Percentiles rank a stretch among this genome's conserved stretches.
Conservation (phyloP, 352 stramenopile genomes). For the Pythium vanterpoolii region DNA sequence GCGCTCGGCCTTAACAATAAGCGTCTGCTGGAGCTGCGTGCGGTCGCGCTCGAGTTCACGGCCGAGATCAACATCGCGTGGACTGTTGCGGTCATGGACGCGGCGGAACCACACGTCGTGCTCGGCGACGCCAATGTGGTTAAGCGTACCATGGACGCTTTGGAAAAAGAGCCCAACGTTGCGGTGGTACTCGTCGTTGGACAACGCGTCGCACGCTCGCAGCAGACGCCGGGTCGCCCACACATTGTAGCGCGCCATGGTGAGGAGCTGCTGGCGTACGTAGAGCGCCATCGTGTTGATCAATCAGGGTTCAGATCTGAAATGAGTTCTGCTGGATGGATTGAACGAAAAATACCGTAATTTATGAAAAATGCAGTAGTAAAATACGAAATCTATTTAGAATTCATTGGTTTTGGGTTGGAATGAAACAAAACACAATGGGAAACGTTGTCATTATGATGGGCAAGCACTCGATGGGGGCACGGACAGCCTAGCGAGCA, state of each 20-base stretch:
- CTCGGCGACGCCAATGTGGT: constrained; percentile 22
- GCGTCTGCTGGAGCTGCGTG: constrained; percentile 3
- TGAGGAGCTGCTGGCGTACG: constrained; percentile 22
- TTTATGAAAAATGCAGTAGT: not conserved
- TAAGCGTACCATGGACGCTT: constrained; percentile 24
- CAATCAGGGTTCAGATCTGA: not conserved
- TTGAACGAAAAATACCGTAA: not conserved
- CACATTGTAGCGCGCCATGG: constrained; percentile 20
- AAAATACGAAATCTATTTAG: constrained; percentile 5
- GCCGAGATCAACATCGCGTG: constrained; percentile 6
- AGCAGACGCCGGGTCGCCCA: constrained; percentile 17
- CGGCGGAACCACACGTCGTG: constrained; percentile 23
- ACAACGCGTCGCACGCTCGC: constrained; percentile 12
- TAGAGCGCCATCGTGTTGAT: constrained; percentile 10
- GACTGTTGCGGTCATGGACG: constrained; percentile 18
- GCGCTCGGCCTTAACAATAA: constrained; percentile 10
- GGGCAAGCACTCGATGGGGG: constrained; percentile 18
- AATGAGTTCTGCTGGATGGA: not conserved
- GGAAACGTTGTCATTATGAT: constrained; percentile 23
- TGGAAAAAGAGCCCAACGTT: constrained; percentile 25
- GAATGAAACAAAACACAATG: constrained; percentile 12
- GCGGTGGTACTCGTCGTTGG: constrained; percentile 21
- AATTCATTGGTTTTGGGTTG: not conserved
- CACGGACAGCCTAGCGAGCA: constrained; percentile 14
- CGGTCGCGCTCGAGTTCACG: constrained; percentile 5